Evolutionary conservation across 768 basidiomycete species (phyloP), one percentile per base, ranked within the genome.

Genomic region (Agaricus sinodeliciosus): DNA sequence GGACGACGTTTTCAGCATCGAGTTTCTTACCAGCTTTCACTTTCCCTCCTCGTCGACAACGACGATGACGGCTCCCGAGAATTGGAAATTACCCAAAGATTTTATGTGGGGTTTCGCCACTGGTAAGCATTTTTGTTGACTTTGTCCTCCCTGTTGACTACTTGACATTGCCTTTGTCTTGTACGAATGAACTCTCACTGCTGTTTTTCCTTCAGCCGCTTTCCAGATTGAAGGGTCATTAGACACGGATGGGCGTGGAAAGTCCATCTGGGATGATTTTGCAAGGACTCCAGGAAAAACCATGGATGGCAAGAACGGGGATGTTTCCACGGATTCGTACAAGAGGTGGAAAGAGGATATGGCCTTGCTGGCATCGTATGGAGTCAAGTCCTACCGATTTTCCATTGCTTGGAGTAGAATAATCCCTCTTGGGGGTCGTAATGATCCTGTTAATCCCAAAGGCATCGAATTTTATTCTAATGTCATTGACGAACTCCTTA

Each of bases 201-300:
- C 15, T 46, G 28, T 4, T 49, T 49, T 59, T 45, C 55, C 18
- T 50, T 54, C 43, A 78, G 88, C 85, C 19, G 70, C 77, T 54
- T 87, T 87, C 66, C 86, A 89, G 69, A 81, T 87, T 50, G 87
- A 89, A 65, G 87, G 86, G 31, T 82, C 84, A 0, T 70, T 75
- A 18, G 65, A 76, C 48, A 72, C 69, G 15, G 82, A 79, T 54
- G 81, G 82, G 12, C 80, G 84, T 44, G 83, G 82, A 9, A 79
- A 79, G 60, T 83, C 82, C 13, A 80, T 87, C 58, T 89, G 87
- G 87, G 86, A 90, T 61, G 81, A 79, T 63, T 87, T 85, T 65
- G 73, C 81, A 25, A 76, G 77, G 48, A 64, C 68, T 13, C 83
- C 84, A 0, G 85, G 85, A 34, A 85, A 85, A 71, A 87, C 84